Conservation (phyloP, 208 protist genomes). For the Acanthamoeba healyi region DNA sequence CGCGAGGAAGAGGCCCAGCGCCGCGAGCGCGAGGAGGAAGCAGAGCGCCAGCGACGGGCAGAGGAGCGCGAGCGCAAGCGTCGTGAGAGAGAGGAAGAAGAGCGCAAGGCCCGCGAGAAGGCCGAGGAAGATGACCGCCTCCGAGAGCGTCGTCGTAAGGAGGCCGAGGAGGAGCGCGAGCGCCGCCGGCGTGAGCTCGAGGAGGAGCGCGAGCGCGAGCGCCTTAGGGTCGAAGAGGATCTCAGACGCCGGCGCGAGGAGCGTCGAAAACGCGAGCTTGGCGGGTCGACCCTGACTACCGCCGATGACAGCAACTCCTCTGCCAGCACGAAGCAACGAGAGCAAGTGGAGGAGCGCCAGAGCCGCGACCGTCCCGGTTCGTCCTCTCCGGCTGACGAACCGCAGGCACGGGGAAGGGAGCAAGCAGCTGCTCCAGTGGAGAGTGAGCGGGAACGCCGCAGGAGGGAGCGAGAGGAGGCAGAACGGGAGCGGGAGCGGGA, state of each 20-base stretch:
- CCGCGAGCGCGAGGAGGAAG: background rate
- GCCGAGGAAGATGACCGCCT: background rate
- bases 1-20: background rate
- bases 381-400: too few species aligned
- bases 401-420: background rate
- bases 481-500: background rate
- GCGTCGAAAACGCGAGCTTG: background rate
- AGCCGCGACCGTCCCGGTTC: too few species aligned
- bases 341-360: too few species aligned
- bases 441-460: background rate
- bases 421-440: background rate
- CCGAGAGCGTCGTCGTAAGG: background rate
- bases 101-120: conserved; percentile 19
- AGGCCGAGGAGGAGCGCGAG: conserved; percentile 16
- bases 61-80: conserved; percentile 2
- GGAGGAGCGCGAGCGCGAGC: conserved; percentile 10
- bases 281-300: background rate
- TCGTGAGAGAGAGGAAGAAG: background rate
- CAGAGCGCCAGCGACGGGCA: background rate
- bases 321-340: too few species aligned
- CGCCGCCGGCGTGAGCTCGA: background rate
- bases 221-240: background rate
- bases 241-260: background rate
- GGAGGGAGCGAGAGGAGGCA: background rate
- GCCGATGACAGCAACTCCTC: too few species aligned